Evolutionary conservation across 2,329 filamentous ascomycete species (phyloP).

Genomic region (Diaporthe sp.): DNA sequence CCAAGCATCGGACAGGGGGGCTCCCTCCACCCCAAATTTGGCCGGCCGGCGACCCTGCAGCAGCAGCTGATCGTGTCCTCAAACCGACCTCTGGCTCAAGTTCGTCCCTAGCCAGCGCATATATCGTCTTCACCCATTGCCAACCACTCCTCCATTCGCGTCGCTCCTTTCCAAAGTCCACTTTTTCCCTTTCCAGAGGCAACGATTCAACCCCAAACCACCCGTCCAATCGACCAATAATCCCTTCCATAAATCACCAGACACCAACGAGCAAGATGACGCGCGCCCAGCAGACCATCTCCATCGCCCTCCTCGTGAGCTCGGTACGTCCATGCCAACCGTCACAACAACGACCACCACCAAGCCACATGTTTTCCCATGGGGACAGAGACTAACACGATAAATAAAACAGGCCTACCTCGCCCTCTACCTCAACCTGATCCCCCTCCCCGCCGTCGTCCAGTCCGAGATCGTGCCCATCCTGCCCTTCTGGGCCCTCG

Average conservation of each 20-base stretch:
- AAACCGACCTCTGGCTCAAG: slow-evolving; percentile 2
- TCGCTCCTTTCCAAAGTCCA: slow-evolving; percentile 36
- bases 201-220: neutral
- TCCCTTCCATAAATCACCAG: neutral
- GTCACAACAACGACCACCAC: neutral
- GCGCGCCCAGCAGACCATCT: slow-evolving; percentile 92
- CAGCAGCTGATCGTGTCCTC: slow-evolving; percentile 35
- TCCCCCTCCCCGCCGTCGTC: slow-evolving; percentile 82
- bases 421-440: slow-evolving; percentile 83
- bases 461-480: slow-evolving; percentile 91
- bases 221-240: neutral
- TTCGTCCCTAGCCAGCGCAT: neutral
- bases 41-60: slow-evolving; percentile 12
- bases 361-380: slow-evolving; percentile 38
- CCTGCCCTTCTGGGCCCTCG: slow-evolving; percentile 91
- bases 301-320: slow-evolving; percentile 85
- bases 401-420: slow-evolving; percentile 83
- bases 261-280: slow-evolving; percentile 76
- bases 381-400: neutral
- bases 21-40: neutral
- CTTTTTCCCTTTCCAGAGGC: slow-evolving; percentile 13
- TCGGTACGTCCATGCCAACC: slow-evolving; percentile 71
- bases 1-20: neutral
- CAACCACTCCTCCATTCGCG: slow-evolving; percentile 28
- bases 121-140: neutral